These are phyloP conservation scores for Obba rivulosa DNA, from an alignment of 768 basidiomycete species.

Conservation along the genomic window DNA sequence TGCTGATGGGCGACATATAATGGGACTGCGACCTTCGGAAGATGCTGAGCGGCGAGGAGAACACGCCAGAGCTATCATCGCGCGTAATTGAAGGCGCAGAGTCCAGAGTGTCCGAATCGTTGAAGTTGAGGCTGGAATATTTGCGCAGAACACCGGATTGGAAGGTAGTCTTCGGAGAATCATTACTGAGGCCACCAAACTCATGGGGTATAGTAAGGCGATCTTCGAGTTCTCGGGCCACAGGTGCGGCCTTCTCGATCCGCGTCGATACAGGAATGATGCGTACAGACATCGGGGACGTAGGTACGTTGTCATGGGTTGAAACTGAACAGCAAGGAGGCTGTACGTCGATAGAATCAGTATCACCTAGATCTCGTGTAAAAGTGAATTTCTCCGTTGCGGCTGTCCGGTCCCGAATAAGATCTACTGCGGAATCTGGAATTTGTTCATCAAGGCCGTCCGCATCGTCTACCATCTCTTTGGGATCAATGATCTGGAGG, in stretches of 20 bases:
- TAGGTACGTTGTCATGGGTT: too few relatives aligned
- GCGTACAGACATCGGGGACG: too few relatives aligned
- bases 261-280: too few relatives aligned
- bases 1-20: constrained; percentile 29
- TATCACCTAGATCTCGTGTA: too few relatives aligned
- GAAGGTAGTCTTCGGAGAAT: constrained; percentile 2
- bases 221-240: background rate
- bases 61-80: constrained; percentile 1
- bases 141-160: constrained; percentile 17
- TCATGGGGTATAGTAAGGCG: constrained; percentile 7
- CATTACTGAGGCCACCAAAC: constrained; percentile 2
- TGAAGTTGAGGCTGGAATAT: constrained; percentile 23
- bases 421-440: background rate
- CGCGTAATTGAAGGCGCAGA: constrained; percentile 8
- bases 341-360: too few relatives aligned
- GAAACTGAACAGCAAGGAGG: too few relatives aligned
- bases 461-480: background rate
- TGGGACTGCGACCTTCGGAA: constrained; percentile 12
- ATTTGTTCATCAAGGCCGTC: background rate
- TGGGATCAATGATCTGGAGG: too few relatives aligned
- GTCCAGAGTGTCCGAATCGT: constrained; percentile 14
- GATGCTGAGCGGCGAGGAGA: constrained; percentile 3
- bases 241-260: background rate
- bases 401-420: too few relatives aligned
- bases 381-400: too few relatives aligned